phyloP scores from a whole-genome alignment of 257 asterid genomes.

The Penstemon barbatus region DNA sequence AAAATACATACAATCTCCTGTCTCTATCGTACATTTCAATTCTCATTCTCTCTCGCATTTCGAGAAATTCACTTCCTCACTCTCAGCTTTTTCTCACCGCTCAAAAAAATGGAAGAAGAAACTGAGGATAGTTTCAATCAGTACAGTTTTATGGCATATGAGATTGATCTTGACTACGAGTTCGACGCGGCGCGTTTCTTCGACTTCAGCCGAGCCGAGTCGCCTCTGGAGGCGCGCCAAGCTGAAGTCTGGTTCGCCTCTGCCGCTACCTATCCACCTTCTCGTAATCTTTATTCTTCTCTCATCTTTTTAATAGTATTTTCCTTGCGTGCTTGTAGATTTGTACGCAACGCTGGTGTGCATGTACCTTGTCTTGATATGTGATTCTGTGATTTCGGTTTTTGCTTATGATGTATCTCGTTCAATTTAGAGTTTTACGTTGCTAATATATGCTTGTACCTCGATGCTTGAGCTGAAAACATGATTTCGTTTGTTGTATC shows the following conservation, averaged over 20 bases:
- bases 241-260: constrained; percentile 86
- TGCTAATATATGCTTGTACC: too few relatives aligned
- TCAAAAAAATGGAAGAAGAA: constrained; percentile 39
- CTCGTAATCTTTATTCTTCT: constrained; percentile 53
- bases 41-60: neutral
- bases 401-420: neutral
- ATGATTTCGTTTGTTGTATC: neutral
- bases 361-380: constrained; percentile 12
- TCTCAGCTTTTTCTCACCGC: constrained; percentile 21
- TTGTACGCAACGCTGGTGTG: constrained; percentile 21
- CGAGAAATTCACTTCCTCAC: neutral
- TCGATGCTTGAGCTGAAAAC: neutral
- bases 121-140: constrained; percentile 50
- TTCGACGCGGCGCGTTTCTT: constrained; percentile 84
- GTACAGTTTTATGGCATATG: constrained; percentile 65
- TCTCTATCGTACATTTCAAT: constrained; percentile 6
- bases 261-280: constrained; percentile 84
- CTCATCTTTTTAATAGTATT: neutral
- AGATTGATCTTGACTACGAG: constrained; percentile 92
- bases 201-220: constrained; percentile 64
- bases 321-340: neutral
- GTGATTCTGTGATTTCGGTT: neutral
- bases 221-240: constrained; percentile 49
- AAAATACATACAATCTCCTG: neutral
- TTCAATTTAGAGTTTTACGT: too few relatives aligned